Conservation (phyloP, 78 protist species). For the Speleostelium caveatum region DNA sequence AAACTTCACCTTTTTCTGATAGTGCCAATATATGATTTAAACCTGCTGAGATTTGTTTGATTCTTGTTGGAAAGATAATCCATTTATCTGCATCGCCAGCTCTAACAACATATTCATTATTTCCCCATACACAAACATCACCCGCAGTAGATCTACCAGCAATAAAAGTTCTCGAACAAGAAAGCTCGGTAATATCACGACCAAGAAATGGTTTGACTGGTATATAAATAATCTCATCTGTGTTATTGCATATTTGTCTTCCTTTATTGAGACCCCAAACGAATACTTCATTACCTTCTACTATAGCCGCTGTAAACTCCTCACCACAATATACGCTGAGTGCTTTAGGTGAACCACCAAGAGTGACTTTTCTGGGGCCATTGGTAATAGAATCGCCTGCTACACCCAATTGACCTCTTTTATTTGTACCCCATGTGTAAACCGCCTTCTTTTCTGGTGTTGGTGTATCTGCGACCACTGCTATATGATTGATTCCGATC, state of each 20-base stretch:
- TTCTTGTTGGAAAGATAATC: not conserved
- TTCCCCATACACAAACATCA: constrained; percentile 46
- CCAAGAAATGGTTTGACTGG: constrained; percentile 72
- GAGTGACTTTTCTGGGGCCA: constrained; percentile 67
- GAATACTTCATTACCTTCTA: constrained; percentile 76
- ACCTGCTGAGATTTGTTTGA: constrained; percentile 59
- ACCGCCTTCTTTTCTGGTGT: constrained; percentile 45
- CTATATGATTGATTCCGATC: constrained; percentile 49
- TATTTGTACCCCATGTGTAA: constrained; percentile 61
- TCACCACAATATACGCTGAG: constrained; percentile 54
- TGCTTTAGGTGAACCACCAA: constrained; percentile 38
- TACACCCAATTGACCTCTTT: constrained; percentile 64
- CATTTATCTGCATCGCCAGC: constrained; percentile 32
- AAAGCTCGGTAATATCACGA: constrained; percentile 45
- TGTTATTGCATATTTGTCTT: constrained; percentile 56
- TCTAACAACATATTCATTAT: constrained; percentile 44
- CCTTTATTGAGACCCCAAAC: constrained; percentile 71
- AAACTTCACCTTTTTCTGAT: constrained; percentile 43
- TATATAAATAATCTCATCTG: constrained; percentile 44
- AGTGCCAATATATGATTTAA: constrained; percentile 35
- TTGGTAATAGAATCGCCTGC: constrained; percentile 63
- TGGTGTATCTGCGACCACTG: constrained; percentile 53
- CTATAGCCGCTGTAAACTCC: constrained; percentile 60
- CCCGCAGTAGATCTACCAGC: constrained; percentile 55
- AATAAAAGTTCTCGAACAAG: constrained; percentile 34